phyloP scores from a whole-genome alignment of 192 early-diverging fungal genomes.

The Podochytrium sp. region DNA sequence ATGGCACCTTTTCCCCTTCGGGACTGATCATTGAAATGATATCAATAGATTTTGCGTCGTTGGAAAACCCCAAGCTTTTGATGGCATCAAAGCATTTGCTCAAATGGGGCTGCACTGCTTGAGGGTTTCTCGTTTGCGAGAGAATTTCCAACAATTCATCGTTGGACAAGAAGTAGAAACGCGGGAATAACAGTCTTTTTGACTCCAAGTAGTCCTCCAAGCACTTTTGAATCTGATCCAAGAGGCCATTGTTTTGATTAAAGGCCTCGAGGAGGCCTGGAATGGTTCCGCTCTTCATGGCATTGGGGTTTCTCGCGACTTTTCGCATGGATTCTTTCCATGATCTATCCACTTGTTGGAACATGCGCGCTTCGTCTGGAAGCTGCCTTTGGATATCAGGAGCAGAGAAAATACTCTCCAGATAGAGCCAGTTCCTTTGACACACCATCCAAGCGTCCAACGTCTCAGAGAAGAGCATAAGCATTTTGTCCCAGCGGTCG shows the following conservation, averaged over 20 bases:
- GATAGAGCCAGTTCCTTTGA: constrained; percentile 65
- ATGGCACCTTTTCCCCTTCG: constrained; percentile 60
- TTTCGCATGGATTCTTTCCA: constrained; percentile 69
- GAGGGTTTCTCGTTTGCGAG: constrained; percentile 65
- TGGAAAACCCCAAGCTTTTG: constrained; percentile 60
- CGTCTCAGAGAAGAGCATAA: constrained; percentile 58
- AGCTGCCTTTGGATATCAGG: constrained; percentile 67
- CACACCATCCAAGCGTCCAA: constrained; percentile 62
- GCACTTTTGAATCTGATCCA: constrained; percentile 69
- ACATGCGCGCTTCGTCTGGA: constrained; percentile 66
- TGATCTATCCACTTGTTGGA: constrained; percentile 59
- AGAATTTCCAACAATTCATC: constrained; percentile 66
- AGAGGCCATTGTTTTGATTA: constrained; percentile 59
- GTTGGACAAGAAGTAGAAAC: constrained; percentile 67
- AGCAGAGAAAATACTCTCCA: constrained; percentile 64
- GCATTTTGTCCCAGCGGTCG: constrained; percentile 63
- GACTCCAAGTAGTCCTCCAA: constrained; percentile 65
- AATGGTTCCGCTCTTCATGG: constrained; percentile 64
- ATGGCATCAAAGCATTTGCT: constrained; percentile 68
- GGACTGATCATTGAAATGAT: constrained; percentile 62
- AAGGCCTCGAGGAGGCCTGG: constrained; percentile 62
- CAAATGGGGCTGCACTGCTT: constrained; percentile 66
- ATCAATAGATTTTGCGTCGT: constrained; percentile 63
- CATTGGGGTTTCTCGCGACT: constrained; percentile 59
- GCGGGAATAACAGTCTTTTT: constrained; percentile 62